phyloP scores from a whole-genome alignment of 1,139 yeast species.

The Trichomonascaceae sp. region DNA sequence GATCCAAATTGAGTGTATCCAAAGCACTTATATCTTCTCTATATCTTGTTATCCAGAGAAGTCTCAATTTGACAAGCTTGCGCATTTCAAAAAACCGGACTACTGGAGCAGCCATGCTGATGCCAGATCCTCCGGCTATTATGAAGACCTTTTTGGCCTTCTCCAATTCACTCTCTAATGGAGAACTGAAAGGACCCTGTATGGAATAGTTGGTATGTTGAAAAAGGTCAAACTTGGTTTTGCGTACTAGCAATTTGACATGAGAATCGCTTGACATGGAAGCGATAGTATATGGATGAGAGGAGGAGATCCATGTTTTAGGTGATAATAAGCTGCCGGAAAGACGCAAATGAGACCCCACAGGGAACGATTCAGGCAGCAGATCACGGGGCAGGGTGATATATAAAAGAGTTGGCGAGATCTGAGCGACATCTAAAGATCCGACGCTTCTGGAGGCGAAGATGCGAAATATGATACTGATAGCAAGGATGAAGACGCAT shows the following conservation, averaged over 20 bases:
- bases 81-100: conserved; percentile 19
- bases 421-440: conserved; percentile 22
- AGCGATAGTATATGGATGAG: conserved; percentile 82
- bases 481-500: conserved; percentile 43
- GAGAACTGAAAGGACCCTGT: conserved; percentile 31
- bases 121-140: conserved; percentile 83
- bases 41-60: conserved; percentile 51
- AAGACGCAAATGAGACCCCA: conserved; percentile 47
- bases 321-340: conserved; percentile 29
- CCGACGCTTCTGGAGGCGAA: conserved; percentile 27
- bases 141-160: conserved; percentile 51
- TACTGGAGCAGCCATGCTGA: conserved; percentile 65
- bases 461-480: conserved; percentile 35
- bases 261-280: conserved; percentile 49
- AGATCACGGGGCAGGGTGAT: conserved; percentile 33
- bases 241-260: conserved; percentile 41
- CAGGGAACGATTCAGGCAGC: conserved; percentile 29
- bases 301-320: conserved; percentile 43
- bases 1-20: conserved; percentile 27
- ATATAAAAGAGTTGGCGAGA: conserved; percentile 30
- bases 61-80: conserved; percentile 19
- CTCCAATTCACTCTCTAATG: conserved; percentile 28
- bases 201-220: conserved; percentile 26
- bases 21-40: conserved; percentile 42
- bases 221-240: conserved; percentile 24